Evolutionary conservation across 805 yeast species (phyloP), one percentile per base, ranked within the genome.

Genomic region (Pichia heedii): DNA sequence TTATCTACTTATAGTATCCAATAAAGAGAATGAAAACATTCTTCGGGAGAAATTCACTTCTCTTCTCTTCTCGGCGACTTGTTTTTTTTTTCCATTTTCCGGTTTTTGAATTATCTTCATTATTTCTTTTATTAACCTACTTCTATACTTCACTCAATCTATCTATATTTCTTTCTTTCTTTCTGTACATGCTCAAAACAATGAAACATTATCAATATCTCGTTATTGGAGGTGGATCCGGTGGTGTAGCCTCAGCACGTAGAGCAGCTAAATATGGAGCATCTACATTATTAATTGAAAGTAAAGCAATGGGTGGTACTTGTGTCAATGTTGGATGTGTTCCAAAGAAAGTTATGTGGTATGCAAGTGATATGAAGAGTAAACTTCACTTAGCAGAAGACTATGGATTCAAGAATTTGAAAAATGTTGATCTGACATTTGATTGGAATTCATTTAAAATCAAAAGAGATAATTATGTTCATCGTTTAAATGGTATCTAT

Each of bases 321-420:
- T 93, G 99, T 74, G 99, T 93, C 49, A 93, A 93, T 62, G 97
- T 90, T 36, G 99, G 99, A 19, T 93, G 99, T 73, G 98, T 93
- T 39, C 99, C 99, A 39, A 93, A 93, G 72, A 93, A 93, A 63
- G 87, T 93, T 37, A 89, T 93, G 97, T 93, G 98, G 98, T 82
- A 89, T 55, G 96, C 97, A 11, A 80, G 93, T 26, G 96, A 89
- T 55, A 66, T 86, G 62, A 97, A 97, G 18, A 74, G 76, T 50
- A 81, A 79, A 57, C 68, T 84, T 48, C 66, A 71, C 36, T 81
- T 85, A 39, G 95, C 95, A 48, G 69, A 74, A 51, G 86, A 83
- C 50, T 93, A 90, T 60, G 96, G 96, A 0, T 81, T 93, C 52
- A 65, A 70, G 16, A 73, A 68, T 42, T 71, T 74, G 4, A 71